These are phyloP conservation scores for Aphanocladium album DNA, from an alignment of 2,329 filamentous ascomycete species.

Conservation along the genomic window DNA sequence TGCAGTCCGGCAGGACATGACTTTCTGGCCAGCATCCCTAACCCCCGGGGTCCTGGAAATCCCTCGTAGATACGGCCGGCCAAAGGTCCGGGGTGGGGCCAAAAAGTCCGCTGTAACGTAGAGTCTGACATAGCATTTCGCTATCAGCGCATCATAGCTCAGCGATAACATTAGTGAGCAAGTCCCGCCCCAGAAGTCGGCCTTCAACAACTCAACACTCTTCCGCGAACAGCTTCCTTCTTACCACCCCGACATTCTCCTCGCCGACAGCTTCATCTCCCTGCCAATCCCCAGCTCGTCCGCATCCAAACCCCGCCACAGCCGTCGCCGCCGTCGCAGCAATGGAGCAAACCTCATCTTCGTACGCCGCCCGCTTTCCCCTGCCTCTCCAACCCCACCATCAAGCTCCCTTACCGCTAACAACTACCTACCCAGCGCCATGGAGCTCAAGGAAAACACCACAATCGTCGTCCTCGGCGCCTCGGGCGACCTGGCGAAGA, in stretches of 20 bases:
- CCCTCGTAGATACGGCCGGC: slow-evolving; percentile 14
- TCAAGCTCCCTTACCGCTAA: slow-evolving; percentile 13
- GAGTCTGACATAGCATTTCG: slow-evolving; percentile 12
- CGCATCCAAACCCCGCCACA: slow-evolving; percentile 2
- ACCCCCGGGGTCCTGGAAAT: slow-evolving; percentile 10
- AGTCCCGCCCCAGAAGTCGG: slow-evolving; percentile 5
- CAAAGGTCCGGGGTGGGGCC: slow-evolving; percentile 5
- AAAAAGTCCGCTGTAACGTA: slow-evolving; percentile 9
- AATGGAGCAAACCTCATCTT: slow-evolving; percentile 18
- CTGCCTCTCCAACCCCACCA: slow-evolving; percentile 15
- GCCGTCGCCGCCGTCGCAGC: slow-evolving; percentile 3
- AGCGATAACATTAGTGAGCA: slow-evolving; percentile 13
- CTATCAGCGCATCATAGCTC: slow-evolving; percentile 15
- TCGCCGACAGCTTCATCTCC: neutral
- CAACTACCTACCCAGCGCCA: slow-evolving; percentile 64
- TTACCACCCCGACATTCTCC: neutral
- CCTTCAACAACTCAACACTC: slow-evolving; percentile 10
- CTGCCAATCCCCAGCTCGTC: neutral
- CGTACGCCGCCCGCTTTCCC: slow-evolving; percentile 29
- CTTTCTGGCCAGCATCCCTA: neutral
- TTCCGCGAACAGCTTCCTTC: neutral
- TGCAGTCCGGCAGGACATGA: neutral
- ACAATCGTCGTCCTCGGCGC: slow-evolving; percentile 94
- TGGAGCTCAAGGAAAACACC: slow-evolving; percentile 98
- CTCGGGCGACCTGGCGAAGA: slow-evolving; percentile 96